Conservation (phyloP, 805 yeast species). For the Saturnispora galanensis region DNA sequence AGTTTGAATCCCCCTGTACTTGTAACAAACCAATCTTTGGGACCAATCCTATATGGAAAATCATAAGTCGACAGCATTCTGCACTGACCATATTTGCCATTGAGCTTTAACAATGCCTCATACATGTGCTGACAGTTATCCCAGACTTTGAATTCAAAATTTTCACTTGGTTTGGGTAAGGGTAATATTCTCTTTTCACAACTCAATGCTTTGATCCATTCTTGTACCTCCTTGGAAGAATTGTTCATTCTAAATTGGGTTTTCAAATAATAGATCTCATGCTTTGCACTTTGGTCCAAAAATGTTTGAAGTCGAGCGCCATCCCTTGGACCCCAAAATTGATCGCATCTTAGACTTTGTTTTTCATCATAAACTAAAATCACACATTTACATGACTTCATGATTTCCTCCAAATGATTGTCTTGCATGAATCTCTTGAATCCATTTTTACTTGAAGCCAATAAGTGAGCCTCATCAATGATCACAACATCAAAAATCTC, state of each 20-base stretch:
- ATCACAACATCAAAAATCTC: slow-evolving; percentile 30
- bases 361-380: slow-evolving; percentile 37
- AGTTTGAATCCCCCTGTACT: slow-evolving; percentile 34
- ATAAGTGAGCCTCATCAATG: slow-evolving; percentile 37
- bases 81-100: slow-evolving; percentile 30
- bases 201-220: slow-evolving; percentile 33
- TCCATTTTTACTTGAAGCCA: slow-evolving; percentile 35
- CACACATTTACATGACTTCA: slow-evolving; percentile 30
- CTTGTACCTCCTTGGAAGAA: slow-evolving; percentile 26
- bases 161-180: slow-evolving; percentile 21
- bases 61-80: slow-evolving; percentile 36
- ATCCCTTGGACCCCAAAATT: slow-evolving; percentile 30
- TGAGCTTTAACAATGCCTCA: slow-evolving; percentile 23
- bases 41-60: slow-evolving; percentile 36
- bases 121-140: slow-evolving; percentile 35
- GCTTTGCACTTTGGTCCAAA: slow-evolving; percentile 5
- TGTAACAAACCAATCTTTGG: slow-evolving; percentile 35
- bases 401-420: slow-evolving; percentile 33
- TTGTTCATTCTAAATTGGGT: slow-evolving; percentile 33
- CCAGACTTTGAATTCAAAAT: slow-evolving; percentile 27
- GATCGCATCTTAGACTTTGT: slow-evolving; percentile 37
- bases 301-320: slow-evolving; percentile 28
- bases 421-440: slow-evolving; percentile 35
- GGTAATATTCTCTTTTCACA: slow-evolving; percentile 27
- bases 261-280: slow-evolving; percentile 22